Conservation (phyloP, 805 yeast species). For the Brettanomyces nanus region DNA sequence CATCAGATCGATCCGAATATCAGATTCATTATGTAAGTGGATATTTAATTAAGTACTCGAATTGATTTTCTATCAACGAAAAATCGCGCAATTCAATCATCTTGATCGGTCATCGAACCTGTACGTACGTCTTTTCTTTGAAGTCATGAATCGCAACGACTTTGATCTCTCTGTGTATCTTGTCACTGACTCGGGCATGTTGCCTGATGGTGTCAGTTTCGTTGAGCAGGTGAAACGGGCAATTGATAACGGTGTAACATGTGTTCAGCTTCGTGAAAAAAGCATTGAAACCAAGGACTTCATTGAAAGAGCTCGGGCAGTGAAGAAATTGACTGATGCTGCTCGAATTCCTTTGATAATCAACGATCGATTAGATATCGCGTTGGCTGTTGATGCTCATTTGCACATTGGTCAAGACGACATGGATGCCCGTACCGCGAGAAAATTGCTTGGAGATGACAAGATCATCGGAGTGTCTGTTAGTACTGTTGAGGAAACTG, state of each 20-base stretch:
- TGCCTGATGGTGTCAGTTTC: constrained; percentile 52
- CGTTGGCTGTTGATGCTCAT: constrained; percentile 81
- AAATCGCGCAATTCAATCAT: no score
- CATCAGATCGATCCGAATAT: constrained; percentile 66
- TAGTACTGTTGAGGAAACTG: constrained; percentile 47
- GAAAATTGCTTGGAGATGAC: constrained; percentile 60
- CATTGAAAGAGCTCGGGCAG: constrained; percentile 47
- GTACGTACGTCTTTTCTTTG: no score
- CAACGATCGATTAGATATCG: constrained; percentile 83
- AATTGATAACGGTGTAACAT: constrained; percentile 63
- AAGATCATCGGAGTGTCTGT: constrained; percentile 79
- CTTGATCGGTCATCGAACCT: no score
- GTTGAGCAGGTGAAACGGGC: constrained; percentile 56
- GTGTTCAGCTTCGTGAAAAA: constrained; percentile 82
- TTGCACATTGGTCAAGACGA: constrained; percentile 92
- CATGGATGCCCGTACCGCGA: constrained; percentile 52
- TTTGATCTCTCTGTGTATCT: constrained; percentile 59
- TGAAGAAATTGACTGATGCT: constrained; percentile 53
- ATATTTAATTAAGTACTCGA: no score
- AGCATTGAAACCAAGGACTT: constrained; percentile 59
- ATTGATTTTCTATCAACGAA: no score
- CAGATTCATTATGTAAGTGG: constrained; percentile 31
- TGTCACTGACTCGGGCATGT: constrained; percentile 72
- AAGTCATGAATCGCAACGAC: neutral
- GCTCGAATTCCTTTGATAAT: constrained; percentile 70